Base-by-base conservation (phyloP, 164 flowering plant species). In the Buxus sempervirens region DNA sequence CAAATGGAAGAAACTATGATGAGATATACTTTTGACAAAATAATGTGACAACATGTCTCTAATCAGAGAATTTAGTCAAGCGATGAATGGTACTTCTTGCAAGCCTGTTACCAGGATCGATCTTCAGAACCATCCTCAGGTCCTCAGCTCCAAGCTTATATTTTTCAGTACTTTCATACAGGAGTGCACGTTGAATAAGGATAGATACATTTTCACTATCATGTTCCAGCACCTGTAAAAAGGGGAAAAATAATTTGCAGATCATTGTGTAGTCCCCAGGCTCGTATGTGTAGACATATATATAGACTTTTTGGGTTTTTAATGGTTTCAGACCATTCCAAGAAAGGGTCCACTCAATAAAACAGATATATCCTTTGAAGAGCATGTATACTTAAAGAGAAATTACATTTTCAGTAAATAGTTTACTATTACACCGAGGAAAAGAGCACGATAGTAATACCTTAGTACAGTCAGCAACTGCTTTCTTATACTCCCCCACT, bases 101-200 rank as follows among this genome's bases (percentile, higher is more conserved):
- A 69, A 95, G 75, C 72, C 98, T 83, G 76, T 95, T 95, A 53
- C 79, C 76, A 32, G 98, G 98, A 82, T 95, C 99, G 68, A 89
- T 73, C 80, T 89, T 95, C 86, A 95, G 76, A 68, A 92, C 99
- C 21, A 83, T 80, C 68, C 96, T 84, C 49, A 95, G 83, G 77
- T 95, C 99, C 76, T 95, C 98, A 1, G 99, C 99, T 10, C 99
- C 99, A 74, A 95, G 97, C 71, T 77, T 95, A 81, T 95, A 95
- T 67, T 95, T 95, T 63, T 95, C 99, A 76, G 86, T 89, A 71
- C 99, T 95, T 81, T 95, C 99, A 68, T 95, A 95, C 54, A 95
- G 73, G 58, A 95, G 94, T 8, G 99, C 99, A 60, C 99, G 97
- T 72, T 95, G 97, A 18, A 95, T 84, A 48, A 95, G 87, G 41